Evolutionary conservation across 305 asterid genomes (phyloP).

Genomic region (Fraxinus latifolia): DNA sequence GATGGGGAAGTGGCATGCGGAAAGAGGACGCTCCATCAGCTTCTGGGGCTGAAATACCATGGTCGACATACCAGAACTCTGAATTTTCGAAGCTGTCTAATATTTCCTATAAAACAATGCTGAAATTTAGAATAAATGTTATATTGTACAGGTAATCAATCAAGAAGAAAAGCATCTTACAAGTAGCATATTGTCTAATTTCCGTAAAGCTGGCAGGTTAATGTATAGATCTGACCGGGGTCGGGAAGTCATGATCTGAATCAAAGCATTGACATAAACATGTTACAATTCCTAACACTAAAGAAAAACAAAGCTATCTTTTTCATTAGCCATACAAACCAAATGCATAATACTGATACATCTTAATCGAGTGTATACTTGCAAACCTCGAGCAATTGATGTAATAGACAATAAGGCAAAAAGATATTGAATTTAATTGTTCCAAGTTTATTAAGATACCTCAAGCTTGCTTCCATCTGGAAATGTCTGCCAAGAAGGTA

Average conservation of each 20-base stretch:
- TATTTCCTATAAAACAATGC: conserved; percentile 47
- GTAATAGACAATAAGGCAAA: neutral
- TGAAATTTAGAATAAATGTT: neutral
- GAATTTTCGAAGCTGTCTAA: conserved; percentile 50
- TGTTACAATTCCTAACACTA: neutral
- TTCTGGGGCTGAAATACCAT: conserved; percentile 51
- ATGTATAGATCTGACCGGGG: conserved; percentile 65
- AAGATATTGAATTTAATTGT: neutral
- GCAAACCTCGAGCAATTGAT: neutral
- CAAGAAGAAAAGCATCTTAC: conserved; percentile 39
- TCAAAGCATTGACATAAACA: neutral
- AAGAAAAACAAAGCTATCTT: neutral
- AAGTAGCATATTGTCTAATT: conserved; percentile 74
- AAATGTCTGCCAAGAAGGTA: conserved; percentile 73
- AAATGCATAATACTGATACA: neutral
- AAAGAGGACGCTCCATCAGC: conserved; percentile 52
- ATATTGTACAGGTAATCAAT: neutral
- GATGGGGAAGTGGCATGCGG: conserved; percentile 49
- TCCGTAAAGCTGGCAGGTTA: conserved; percentile 84
- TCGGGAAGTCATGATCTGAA: conserved; percentile 70
- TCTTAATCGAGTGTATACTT: neutral
- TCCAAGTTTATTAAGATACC: conserved; percentile 27
- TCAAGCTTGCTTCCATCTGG: conserved; percentile 77
- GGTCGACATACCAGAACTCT: conserved; percentile 87
- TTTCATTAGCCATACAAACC: neutral